These are phyloP conservation scores for Conringia planisiliqua DNA, from an alignment of 345 rosid species.

Conservation along the genomic window DNA sequence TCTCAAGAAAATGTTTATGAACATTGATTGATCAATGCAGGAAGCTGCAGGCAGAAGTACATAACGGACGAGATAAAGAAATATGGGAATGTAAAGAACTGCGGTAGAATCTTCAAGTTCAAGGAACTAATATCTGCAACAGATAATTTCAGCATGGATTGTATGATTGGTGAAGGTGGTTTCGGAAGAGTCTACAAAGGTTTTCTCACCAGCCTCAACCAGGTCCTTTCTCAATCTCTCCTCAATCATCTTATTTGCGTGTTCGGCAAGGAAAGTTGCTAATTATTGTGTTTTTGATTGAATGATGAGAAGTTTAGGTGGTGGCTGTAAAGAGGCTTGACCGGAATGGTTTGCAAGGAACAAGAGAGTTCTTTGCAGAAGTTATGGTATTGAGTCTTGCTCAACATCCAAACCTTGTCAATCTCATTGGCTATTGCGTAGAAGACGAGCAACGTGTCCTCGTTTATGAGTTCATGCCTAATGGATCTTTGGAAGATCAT, in stretches of 20 bases:
- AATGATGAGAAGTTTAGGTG: slow-evolving; percentile 39
- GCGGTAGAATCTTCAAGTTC: slow-evolving; percentile 39
- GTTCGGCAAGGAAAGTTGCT: not conserved
- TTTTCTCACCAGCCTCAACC: slow-evolving; percentile 34
- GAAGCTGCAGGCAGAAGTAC: slow-evolving; percentile 38
- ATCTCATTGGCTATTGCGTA: slow-evolving; percentile 56
- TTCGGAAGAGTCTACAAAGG: slow-evolving; percentile 63
- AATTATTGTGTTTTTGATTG: slow-evolving; percentile 1
- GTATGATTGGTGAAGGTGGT: slow-evolving; percentile 67
- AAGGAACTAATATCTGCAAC: slow-evolving; percentile 53
- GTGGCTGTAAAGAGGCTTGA: slow-evolving; percentile 68
- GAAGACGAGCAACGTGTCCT: slow-evolving; percentile 66
- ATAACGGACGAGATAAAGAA: slow-evolving; percentile 49
- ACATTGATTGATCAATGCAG: slow-evolving; percentile 24
- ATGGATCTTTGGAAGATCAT: slow-evolving; percentile 64
- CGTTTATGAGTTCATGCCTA: slow-evolving; percentile 58
- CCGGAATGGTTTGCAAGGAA: slow-evolving; percentile 60
- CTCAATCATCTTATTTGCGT: not conserved
- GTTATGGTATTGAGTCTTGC: slow-evolving; percentile 58
- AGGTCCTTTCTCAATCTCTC: slow-evolving; percentile 27
- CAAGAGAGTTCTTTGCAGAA: slow-evolving; percentile 64
- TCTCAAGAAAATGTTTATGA: not conserved
- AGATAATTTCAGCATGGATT: slow-evolving; percentile 44
- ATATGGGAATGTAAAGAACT: slow-evolving; percentile 37
- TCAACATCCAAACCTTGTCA: slow-evolving; percentile 60